Conservation (phyloP, 179 eudicot genomes). For the Heliamphora pulchella region DNA sequence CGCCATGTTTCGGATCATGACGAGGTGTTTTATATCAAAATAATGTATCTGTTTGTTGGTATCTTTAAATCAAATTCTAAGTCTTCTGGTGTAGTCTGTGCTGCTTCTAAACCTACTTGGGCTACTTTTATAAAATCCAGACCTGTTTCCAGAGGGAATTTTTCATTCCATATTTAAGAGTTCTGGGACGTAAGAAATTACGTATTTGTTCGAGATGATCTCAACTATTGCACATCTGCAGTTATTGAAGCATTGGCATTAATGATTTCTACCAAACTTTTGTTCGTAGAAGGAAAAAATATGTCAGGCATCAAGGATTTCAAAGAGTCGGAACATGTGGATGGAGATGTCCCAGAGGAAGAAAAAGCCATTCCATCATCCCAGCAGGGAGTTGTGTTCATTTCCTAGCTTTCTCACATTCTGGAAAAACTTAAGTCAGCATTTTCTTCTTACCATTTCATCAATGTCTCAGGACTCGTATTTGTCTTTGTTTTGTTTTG, state of each 20-base stretch:
- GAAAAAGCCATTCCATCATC: slow-evolving; percentile 54
- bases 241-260: too few relatives aligned
- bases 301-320: slow-evolving; percentile 54
- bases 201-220: too few relatives aligned
- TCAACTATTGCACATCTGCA: too few relatives aligned
- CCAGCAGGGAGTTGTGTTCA: slow-evolving; percentile 57
- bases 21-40: not conserved
- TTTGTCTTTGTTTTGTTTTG: not conserved
- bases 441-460: slow-evolving; percentile 2
- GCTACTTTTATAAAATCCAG: too few relatives aligned
- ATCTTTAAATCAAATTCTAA: not conserved
- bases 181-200: too few relatives aligned
- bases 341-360: slow-evolving; percentile 34
- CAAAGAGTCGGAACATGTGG: slow-evolving; percentile 23
- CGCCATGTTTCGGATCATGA: not conserved
- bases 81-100: not conserved
- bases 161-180: not conserved
- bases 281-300: not conserved
- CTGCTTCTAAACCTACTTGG: not conserved
- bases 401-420: not conserved
- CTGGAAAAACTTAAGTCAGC: slow-evolving; percentile 6
- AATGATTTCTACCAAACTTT: too few relatives aligned
- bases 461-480: not conserved
- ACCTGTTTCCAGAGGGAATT: not conserved
- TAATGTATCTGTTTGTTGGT: not conserved